Base-by-base conservation (phyloP, 2,329 filamentous ascomycete species). In the Pseudodiploospora longispora region DNA sequence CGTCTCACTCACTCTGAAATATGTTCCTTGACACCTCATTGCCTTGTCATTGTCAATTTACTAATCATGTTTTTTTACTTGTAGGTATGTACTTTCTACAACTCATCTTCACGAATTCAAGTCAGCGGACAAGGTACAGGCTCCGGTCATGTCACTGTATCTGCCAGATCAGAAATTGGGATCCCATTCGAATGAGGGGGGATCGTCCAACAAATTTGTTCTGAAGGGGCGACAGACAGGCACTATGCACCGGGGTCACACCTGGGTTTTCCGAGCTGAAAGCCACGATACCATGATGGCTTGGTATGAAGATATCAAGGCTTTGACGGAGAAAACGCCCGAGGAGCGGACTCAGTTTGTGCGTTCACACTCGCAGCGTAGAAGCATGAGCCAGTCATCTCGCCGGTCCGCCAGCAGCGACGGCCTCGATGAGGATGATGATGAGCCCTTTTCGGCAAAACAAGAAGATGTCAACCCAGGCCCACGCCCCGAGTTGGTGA, bases 71-170 rank as follows among this genome's bases (percentile, higher is more conserved):
- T 31, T 12, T 7, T 10, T 30, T 28, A 3, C 7, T 9, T 30
- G 6, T 54, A 93, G 87, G 87, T 96, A 96, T 64, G 89, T 97
- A 39, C 72, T 98, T 54, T 95, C 93, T 55, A 87, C 93, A 10
- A 97, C 93, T 44, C 93, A 98, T 66, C 76, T 98, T 27, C 93
- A 98, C 69, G 93, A 98, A 67, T 98, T 97, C 77, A 96, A 95
- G 64, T 95, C 89, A n/a, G 88, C 89, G 53, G 91, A 97, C 67
- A 90, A 91, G 62, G 85, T 79, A 47, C 87, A 93, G 65, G 83
- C 86, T 34, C 93, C 93, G 1, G 80, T 97, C 60, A 96, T 98
- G 91, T 97, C 93, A 36, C 74, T 98, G 44, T 95, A 93, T 61
- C 78, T 98, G 29, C 86, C 86, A 6, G 93, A 97, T 55, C 93